Base-by-base conservation (phyloP, 139 green algal genomes). In the Chlamydomonas incerta region DNA sequence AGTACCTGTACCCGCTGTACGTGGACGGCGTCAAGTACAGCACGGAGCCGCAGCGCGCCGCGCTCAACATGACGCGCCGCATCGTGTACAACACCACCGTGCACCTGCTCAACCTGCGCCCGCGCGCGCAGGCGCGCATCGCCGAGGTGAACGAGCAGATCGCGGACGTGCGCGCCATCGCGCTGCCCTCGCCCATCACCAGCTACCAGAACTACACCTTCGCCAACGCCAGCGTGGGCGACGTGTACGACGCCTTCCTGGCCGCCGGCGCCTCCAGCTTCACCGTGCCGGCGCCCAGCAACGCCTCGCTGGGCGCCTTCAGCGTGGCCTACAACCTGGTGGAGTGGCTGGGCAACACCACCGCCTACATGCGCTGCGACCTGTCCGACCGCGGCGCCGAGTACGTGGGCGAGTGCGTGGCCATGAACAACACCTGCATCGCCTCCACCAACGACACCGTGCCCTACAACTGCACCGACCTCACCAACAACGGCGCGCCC, bases 321-420 rank as follows among this genome's bases (percentile, higher is more conserved):
- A 34, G 17, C 21, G 41, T 86, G 46, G 47, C 62, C 29, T 95
- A 95, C 80, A 93, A 94, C 72, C 87, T 93, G 29, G 82, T 86
- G 9, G 62, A 50, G n/a, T 95, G 91, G 91, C 68, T 47, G 5
- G 93, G 93, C 46, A 91, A 92, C 55, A 90, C 73, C 34, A 89
- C 80, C 10, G 88, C 89, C 2, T 97, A 94, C 83, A 81, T 94
- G 34, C 86, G 79, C 9, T 93, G 88, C 75, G 88, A 92, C 67
- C 84, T 96, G 47, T 18, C 58, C 0, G n/a, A 69, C 2, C 88
- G 94, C 29, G 84, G 80, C 0, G 73, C 89, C 4, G 76, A 93
- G 47, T 97, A 96, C 77, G n/a, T 92, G 0, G 93, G 93, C 37
- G 74, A 73, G 3, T 96, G 93, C 84, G 37, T 86, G 13, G 65